Percentiles rank a stretch among this genome's conserved stretches.
Conservation (phyloP, 768 basidiomycete genomes). For the Roridomyces roridus region DNA sequence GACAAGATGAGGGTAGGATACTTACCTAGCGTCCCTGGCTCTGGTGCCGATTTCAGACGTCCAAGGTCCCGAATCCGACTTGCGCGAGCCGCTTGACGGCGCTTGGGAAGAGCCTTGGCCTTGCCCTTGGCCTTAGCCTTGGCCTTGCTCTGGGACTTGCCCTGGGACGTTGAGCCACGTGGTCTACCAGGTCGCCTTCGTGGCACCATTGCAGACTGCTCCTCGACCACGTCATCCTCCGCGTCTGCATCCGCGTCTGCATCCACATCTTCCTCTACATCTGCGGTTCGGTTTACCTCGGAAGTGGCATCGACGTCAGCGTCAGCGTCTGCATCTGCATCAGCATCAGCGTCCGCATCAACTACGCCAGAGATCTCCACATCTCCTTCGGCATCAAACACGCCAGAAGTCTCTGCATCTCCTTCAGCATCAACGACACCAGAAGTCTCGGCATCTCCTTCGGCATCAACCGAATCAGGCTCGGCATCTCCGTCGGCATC, state of each 20-base stretch:
- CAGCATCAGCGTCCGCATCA: not conserved
- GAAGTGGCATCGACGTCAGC: no score
- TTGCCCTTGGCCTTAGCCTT: not conserved
- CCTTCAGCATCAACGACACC: no score
- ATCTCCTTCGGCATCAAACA: no score
- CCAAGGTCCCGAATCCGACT: constrained; percentile 7
- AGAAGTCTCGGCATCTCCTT: no score
- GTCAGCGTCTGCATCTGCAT: not conserved
- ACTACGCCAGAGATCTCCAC: no score
- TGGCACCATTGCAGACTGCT: constrained; percentile 51
- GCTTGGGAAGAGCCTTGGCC: not conserved
- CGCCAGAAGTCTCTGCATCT: no score
- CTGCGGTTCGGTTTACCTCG: no score
- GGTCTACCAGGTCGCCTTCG: no score
- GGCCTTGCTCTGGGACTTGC: not conserved
- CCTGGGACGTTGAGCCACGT: no score
- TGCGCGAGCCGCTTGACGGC: not conserved
- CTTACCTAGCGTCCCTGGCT: constrained; percentile 69
- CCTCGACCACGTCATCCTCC: constrained; percentile 47
- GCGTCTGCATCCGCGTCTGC: not conserved
- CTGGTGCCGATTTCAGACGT: constrained; percentile 10
- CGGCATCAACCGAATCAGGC: no score
- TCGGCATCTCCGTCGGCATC: not conserved
- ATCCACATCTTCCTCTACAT: no score
- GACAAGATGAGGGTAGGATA: constrained; percentile 11